Evolutionary conservation across 495 filamentous ascomycete genomes (phyloP).

Genomic region (Daldinia concentrica): DNA sequence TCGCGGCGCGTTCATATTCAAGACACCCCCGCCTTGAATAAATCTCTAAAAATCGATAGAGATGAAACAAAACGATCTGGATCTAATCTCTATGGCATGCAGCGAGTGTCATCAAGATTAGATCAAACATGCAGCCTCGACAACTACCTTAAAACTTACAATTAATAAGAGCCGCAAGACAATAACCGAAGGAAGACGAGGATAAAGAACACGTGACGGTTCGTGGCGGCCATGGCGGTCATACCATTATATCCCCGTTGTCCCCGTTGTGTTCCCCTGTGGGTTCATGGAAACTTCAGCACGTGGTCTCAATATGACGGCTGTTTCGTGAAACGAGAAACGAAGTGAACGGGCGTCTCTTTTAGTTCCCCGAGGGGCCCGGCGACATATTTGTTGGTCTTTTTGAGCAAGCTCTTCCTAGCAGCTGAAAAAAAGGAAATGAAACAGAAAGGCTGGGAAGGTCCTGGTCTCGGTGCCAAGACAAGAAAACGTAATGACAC

Average conservation of each 20-base stretch:
- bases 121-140: background rate
- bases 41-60: slow-evolving; percentile 7
- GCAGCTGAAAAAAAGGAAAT: slow-evolving; percentile 39
- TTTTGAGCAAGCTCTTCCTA: background rate
- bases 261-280: slow-evolving; percentile 10
- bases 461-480: slow-evolving; percentile 33
- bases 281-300: slow-evolving; percentile 24
- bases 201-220: slow-evolving; percentile 23
- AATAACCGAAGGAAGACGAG: slow-evolving; percentile 6
- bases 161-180: slow-evolving; percentile 9
- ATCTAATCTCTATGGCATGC: slow-evolving; percentile 20
- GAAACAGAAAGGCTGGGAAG: slow-evolving; percentile 28
- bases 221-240: background rate
- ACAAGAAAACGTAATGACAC: slow-evolving; percentile 26
- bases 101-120: slow-evolving; percentile 17
- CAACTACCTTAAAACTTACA: background rate
- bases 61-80: slow-evolving; percentile 27
- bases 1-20: background rate
- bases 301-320: slow-evolving; percentile 29
- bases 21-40: slow-evolving; percentile 17
- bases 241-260: background rate
- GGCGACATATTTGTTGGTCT: slow-evolving; percentile 7
- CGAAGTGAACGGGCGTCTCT: slow-evolving; percentile 12
- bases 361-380: slow-evolving; percentile 16
- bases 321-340: slow-evolving; percentile 35